Conservation (phyloP, 257 asterid species). For the Solanum boliviense region DNA sequence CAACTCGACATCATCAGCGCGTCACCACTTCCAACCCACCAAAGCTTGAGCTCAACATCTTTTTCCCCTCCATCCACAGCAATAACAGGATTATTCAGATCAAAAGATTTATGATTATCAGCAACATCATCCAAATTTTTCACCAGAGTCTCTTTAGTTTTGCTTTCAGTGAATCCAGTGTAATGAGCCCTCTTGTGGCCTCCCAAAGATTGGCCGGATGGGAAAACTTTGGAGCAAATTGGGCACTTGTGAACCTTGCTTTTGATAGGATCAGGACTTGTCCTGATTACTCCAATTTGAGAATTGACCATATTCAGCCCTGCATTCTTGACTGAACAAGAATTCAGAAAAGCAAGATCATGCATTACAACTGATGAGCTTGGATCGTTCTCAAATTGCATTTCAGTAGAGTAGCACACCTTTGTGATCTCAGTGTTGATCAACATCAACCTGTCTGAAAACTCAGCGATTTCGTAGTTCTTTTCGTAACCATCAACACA, state of each 20-base stretch:
- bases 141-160: slow-evolving; percentile 8
- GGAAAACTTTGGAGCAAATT: slow-evolving; percentile 51
- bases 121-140: slow-evolving; percentile 12
- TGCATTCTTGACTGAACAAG: slow-evolving; percentile 7
- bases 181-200: slow-evolving; percentile 87
- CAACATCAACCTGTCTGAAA: slow-evolving; percentile 4
- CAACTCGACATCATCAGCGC: slow-evolving; percentile 24
- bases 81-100: slow-evolving; percentile 35
- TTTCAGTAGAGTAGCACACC: background rate
- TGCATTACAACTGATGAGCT: background rate
- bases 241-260: slow-evolving; percentile 30
- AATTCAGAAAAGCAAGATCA: background rate
- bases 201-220: slow-evolving; percentile 75
- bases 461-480: slow-evolving; percentile 1
- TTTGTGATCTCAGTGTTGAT: background rate
- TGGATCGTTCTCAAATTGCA: background rate
- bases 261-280: slow-evolving; percentile 9
- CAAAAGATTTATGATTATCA: slow-evolving; percentile 13
- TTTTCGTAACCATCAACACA: background rate
- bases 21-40: slow-evolving; percentile 32
- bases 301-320: background rate
- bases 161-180: slow-evolving; percentile 19
- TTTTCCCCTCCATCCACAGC: slow-evolving; percentile 12
- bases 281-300: background rate
- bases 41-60: slow-evolving; percentile 13